Conservation (phyloP, 2,329 filamentous ascomycete species). For the Paracoccidioides brasiliensis region DNA sequence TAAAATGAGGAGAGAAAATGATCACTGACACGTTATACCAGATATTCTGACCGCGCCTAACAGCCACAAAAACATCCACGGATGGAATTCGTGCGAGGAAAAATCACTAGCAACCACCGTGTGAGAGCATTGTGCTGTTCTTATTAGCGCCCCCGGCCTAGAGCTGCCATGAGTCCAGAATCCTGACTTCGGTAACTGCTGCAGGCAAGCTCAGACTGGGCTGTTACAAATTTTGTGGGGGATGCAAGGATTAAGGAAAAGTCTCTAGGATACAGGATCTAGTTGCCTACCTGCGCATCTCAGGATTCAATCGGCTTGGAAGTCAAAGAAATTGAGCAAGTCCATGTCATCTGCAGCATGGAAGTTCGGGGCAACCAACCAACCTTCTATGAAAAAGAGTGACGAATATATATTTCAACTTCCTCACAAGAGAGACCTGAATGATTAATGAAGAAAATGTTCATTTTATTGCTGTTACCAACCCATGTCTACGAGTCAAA, state of each 20-base stretch:
- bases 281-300: background rate
- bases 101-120: too few species aligned
- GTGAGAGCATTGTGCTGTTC: too few species aligned
- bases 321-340: background rate
- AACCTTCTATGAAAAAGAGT: too few species aligned
- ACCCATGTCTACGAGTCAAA: background rate
- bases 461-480: background rate
- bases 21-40: background rate
- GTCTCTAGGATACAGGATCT: background rate
- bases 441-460: background rate
- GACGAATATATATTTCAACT: background rate
- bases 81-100: too few species aligned
- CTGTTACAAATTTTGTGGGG: background rate
- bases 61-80: too few species aligned
- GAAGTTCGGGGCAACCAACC: background rate
- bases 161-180: background rate
- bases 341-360: background rate
- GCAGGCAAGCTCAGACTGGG: background rate
- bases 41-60: background rate
- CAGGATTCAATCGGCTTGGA: background rate
- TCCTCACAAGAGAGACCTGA: background rate
- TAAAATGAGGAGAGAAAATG: background rate
- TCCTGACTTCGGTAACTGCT: background rate
- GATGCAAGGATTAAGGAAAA: background rate
- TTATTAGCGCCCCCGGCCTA: too few species aligned